These are phyloP conservation scores for Plasmopara viticola DNA, from an alignment of 352 stramenopile species.

Conservation along the genomic window DNA sequence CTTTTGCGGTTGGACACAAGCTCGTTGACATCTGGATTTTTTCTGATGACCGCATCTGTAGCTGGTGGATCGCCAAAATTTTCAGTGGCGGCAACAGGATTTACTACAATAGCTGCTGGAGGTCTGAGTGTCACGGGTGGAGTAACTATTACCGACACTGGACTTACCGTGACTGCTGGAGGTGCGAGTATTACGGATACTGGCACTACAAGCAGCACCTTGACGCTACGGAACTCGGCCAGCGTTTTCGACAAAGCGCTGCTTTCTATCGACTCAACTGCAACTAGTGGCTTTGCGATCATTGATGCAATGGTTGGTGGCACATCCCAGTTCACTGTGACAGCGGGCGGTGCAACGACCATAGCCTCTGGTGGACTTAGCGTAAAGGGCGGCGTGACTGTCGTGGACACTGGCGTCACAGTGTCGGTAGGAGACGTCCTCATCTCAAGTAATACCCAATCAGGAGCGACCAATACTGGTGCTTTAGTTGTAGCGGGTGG, in stretches of 20 bases:
- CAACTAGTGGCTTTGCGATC: slow-evolving; percentile 1
- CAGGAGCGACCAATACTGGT: slow-evolving; percentile 9
- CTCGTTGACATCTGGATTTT: not conserved
- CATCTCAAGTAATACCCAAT: slow-evolving; percentile 22
- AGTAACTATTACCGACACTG: slow-evolving; percentile 2
- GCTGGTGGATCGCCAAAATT: slow-evolving; percentile 1
- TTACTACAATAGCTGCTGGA: slow-evolving; percentile 1
- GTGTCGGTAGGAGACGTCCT: slow-evolving; percentile 15
- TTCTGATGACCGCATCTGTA: not conserved
- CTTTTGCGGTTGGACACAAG: slow-evolving; percentile 7
- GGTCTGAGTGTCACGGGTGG: slow-evolving; percentile 8
- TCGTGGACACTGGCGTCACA: slow-evolving; percentile 17
- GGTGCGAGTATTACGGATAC: slow-evolving; percentile 8
- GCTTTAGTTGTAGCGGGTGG: slow-evolving; percentile 39
- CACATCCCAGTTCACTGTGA: slow-evolving; percentile 22
- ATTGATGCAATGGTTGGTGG: slow-evolving; percentile 10
- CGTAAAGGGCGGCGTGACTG: slow-evolving; percentile 19
- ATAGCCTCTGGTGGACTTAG: slow-evolving; percentile 17
- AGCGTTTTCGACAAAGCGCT: slow-evolving; percentile 6
- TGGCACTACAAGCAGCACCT: slow-evolving; percentile 2
- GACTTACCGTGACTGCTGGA: slow-evolving; percentile 3
- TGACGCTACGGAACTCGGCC: slow-evolving; percentile 7
- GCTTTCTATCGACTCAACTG: slow-evolving; percentile 11
- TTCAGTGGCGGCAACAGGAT: slow-evolving; percentile 5
- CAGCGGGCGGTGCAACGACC: slow-evolving; percentile 28